A percentile compares a stretch with the other conserved stretches of the same genome.
phyloP scores from a whole-genome alignment of 139 green algal species.

The Astrephomene gubernaculifera region DNA sequence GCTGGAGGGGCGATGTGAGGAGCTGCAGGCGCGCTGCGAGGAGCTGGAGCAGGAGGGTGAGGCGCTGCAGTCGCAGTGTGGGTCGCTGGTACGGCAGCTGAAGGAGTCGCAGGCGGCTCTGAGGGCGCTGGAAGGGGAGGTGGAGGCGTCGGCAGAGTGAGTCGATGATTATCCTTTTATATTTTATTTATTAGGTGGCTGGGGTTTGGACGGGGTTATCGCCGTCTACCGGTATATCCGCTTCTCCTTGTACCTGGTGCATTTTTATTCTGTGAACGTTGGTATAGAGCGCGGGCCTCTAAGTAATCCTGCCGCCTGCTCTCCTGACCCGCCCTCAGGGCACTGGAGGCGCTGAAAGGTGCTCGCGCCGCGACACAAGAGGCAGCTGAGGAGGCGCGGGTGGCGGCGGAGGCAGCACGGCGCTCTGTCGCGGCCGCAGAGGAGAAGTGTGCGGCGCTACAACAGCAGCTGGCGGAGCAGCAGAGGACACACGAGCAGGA shows the following conservation, averaged over 20 bases:
- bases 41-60: conserved; percentile 10
- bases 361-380: conserved; percentile 15
- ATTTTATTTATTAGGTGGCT: background rate
- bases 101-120: conserved; percentile 3
- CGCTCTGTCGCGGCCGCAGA: background rate
- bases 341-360: conserved; percentile 33
- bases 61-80: conserved; percentile 6
- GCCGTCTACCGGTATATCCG: too few species aligned
- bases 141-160: too few species aligned
- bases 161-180: too few species aligned
- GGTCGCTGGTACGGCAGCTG: conserved; percentile 23
- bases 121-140: conserved; percentile 20
- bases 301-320: too few species aligned
- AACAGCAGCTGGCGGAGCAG: conserved; percentile 15
- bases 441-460: conserved; percentile 6
- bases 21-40: background rate
- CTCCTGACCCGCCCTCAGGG: background rate
- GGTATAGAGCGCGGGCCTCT: too few species aligned
- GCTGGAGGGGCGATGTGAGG: background rate
- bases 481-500: background rate
- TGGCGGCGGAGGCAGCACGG: background rate
- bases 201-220: too few species aligned
- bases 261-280: too few species aligned
- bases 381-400: conserved; percentile 34
- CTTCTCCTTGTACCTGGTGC: too few species aligned